These are phyloP conservation scores for Aspergillus sp. DNA, from an alignment of 2,329 filamentous ascomycete species.

Conservation along the genomic window DNA sequence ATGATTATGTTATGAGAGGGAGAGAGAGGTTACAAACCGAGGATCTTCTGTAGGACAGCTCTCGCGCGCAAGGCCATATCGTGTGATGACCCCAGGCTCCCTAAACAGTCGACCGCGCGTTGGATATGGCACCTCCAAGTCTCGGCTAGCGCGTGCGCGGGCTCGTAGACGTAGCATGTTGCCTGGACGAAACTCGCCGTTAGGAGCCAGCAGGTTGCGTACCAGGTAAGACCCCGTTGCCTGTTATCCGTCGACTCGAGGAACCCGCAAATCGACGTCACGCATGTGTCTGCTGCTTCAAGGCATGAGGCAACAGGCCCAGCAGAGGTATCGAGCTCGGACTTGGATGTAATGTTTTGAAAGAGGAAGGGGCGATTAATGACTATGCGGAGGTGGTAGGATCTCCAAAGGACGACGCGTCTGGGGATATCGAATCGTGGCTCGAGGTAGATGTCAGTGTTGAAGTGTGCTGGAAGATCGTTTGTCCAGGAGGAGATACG, in stretches of 20 bases:
- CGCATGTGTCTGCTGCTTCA: conserved; percentile 26
- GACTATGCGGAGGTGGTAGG: conserved; percentile 30
- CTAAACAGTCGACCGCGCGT: conserved; percentile 23
- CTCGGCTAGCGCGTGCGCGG: conserved; percentile 19
- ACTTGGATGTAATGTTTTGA: conserved; percentile 23
- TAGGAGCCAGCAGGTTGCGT: conserved; percentile 30
- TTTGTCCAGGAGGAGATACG: conserved; percentile 24
- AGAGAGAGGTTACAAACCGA: conserved; percentile 3
- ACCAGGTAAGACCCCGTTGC: conserved; percentile 26
- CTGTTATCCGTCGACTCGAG: conserved; percentile 24
- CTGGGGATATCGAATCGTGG: conserved; percentile 25
- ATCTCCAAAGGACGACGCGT: conserved; percentile 26
- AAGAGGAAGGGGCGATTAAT: conserved; percentile 29
- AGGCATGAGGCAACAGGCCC: conserved; percentile 26
- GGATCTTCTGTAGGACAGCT: conserved; percentile 24
- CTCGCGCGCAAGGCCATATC: conserved; percentile 27
- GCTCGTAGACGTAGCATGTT: conserved; percentile 29
- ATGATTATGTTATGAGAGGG: too few species aligned
- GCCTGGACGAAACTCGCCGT: conserved; percentile 30
- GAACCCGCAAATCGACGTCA: conserved; percentile 27
- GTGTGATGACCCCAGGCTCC: conserved; percentile 25
- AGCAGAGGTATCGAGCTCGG: conserved; percentile 18
- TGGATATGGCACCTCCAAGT: conserved; percentile 23
- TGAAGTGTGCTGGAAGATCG: conserved; percentile 22
- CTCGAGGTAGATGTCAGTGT: conserved; percentile 17